Evolutionary conservation across 2,329 filamentous ascomycete species (phyloP).

Genomic region (Cladosporium sp.): DNA sequence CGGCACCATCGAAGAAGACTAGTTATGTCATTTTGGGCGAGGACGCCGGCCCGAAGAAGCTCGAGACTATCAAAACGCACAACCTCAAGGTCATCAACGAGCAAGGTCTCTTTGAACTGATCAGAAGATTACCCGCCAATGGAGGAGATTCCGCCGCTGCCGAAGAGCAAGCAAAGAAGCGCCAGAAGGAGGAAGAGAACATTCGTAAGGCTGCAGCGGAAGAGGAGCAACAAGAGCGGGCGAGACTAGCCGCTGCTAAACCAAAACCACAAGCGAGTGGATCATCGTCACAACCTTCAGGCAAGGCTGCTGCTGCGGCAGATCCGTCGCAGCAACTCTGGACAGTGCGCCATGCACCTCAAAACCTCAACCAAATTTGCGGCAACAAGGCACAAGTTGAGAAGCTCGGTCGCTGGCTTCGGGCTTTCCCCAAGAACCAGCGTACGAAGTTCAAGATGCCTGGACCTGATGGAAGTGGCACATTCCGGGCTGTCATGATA

Average conservation of each 20-base stretch:
- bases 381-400: conserved; percentile 91
- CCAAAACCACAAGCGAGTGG: conserved; percentile 35
- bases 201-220: conserved; percentile 74
- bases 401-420: conserved; percentile 83
- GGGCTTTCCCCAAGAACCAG: conserved; percentile 72
- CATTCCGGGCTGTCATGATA: conserved; percentile 84
- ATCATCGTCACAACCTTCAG: conserved; percentile 34
- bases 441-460: conserved; percentile 77
- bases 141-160: conserved; percentile 87
- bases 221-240: conserved; percentile 73
- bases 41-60: conserved; percentile 90
- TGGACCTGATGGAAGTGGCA: conserved; percentile 79
- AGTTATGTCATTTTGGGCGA: conserved; percentile 86
- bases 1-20: conserved; percentile 84
- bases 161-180: conserved; percentile 78
- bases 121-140: conserved; percentile 73
- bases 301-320: conserved; percentile 31
- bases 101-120: conserved; percentile 82
- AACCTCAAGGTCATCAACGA: conserved; percentile 92
- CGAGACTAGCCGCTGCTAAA: conserved; percentile 38
- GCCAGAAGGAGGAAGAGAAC: conserved; percentile 77
- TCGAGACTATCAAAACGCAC: conserved; percentile 75
- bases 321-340: conserved; percentile 65
- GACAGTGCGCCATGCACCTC: conserved; percentile 94
- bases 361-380: conserved; percentile 79